Conservation (phyloP, 2,329 filamentous ascomycete genomes). For the Microcera coccophila region DNA sequence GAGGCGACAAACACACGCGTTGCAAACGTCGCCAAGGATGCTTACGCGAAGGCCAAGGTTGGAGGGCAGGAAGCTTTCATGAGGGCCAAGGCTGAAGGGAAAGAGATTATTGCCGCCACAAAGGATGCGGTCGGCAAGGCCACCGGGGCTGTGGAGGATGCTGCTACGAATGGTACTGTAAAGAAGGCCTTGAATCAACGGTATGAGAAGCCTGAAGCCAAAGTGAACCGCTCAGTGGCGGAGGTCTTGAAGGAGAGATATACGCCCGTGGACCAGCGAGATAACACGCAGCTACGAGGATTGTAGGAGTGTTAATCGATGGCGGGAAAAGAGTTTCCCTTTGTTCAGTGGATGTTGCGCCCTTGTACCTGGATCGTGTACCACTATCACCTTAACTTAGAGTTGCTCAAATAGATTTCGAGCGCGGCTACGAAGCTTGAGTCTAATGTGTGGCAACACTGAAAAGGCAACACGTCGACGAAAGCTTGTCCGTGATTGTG, state of each 20-base stretch:
- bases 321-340: slow-evolving; percentile 7
- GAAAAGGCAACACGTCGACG: background rate
- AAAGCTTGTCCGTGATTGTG: background rate
- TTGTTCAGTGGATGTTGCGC: slow-evolving; percentile 15
- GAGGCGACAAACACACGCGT: slow-evolving; percentile 21
- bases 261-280: slow-evolving; percentile 43
- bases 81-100: slow-evolving; percentile 28
- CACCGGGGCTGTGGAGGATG: slow-evolving; percentile 37
- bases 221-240: slow-evolving; percentile 47
- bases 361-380: slow-evolving; percentile 29
- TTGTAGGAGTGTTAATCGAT: slow-evolving; percentile 21
- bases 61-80: slow-evolving; percentile 30
- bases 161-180: slow-evolving; percentile 35
- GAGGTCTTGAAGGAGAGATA: slow-evolving; percentile 55
- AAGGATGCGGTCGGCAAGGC: slow-evolving; percentile 41
- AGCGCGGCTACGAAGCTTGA: slow-evolving; percentile 13
- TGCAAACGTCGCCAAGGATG: slow-evolving; percentile 36
- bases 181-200: slow-evolving; percentile 51
- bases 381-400: slow-evolving; percentile 29
- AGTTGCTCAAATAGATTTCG: slow-evolving; percentile 23
- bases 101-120: slow-evolving; percentile 34
- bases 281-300: slow-evolving; percentile 43
- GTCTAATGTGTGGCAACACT: slow-evolving; percentile 12
- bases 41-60: slow-evolving; percentile 30
- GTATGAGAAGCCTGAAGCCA: slow-evolving; percentile 42